These are phyloP conservation scores for Austroboletus niveus DNA, from an alignment of 1,284 basidiomycete genomes.

Conservation along the genomic window DNA sequence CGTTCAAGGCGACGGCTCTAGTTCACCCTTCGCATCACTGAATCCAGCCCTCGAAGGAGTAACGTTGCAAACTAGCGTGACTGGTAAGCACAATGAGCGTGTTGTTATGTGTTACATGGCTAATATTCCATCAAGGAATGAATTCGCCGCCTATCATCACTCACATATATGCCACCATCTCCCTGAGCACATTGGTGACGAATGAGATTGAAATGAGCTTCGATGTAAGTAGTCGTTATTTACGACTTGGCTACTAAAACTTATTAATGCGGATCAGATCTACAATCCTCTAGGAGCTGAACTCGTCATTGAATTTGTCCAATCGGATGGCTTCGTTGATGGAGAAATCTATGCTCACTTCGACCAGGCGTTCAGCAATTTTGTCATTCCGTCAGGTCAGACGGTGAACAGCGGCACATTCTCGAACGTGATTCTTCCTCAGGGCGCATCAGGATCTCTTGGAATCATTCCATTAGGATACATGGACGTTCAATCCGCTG, in stretches of 20 bases:
- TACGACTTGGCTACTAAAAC: background rate
- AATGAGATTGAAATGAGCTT: slow-evolving; percentile 55
- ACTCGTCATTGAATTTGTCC: slow-evolving; percentile 53
- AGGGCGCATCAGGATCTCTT: slow-evolving; percentile 54
- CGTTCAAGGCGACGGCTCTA: slow-evolving; percentile 57
- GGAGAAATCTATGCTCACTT: slow-evolving; percentile 59
- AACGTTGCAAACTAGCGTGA: slow-evolving; percentile 48
- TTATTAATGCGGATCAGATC: slow-evolving; percentile 33
- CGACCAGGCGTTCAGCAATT: slow-evolving; percentile 49
- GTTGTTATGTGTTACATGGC: background rate
- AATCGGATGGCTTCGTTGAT: slow-evolving; percentile 52
- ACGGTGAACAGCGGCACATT: slow-evolving; percentile 58
- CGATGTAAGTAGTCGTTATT: slow-evolving; percentile 39
- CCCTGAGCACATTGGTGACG: slow-evolving; percentile 46
- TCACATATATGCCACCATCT: slow-evolving; percentile 49
- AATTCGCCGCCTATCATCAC: slow-evolving; percentile 42
- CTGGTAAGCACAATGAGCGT: slow-evolving; percentile 34
- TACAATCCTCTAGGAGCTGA: slow-evolving; percentile 58
- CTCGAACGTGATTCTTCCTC: slow-evolving; percentile 52
- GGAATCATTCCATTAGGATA: slow-evolving; percentile 51
- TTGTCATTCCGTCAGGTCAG: slow-evolving; percentile 54
- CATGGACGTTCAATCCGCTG: slow-evolving; percentile 51
- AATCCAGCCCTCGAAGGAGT: slow-evolving; percentile 57
- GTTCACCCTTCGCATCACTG: slow-evolving; percentile 66
- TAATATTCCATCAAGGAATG: slow-evolving; percentile 36